Percentiles rank a stretch among this genome's conserved stretches.
Conservation (phyloP, 202 grass and related monocot species). For the Carex arenaria region DNA sequence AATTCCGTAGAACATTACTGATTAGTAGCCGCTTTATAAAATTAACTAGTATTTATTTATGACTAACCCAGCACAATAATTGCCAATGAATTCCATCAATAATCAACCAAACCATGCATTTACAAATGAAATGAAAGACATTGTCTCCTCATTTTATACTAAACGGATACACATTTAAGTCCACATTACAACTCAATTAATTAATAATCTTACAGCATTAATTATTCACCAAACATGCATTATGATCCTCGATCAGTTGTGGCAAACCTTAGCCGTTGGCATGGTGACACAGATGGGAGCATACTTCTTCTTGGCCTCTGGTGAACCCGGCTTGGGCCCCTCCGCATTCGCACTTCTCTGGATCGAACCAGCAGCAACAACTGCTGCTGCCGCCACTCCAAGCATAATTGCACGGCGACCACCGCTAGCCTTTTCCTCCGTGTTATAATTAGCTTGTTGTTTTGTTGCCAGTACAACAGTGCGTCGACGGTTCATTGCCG, state of each 20-base stretch:
- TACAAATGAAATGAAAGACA: conserved; percentile 12
- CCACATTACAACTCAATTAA: neutral
- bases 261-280: conserved; percentile 91
- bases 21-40: too few relatives aligned
- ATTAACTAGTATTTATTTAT: too few relatives aligned
- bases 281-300: conserved; percentile 79
- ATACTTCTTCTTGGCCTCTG: conserved; percentile 86
- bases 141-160: conserved; percentile 7
- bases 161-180: conserved; percentile 5
- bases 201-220: neutral
- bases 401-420: conserved; percentile 56
- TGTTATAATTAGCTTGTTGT: conserved; percentile 2
- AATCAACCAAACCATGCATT: neutral
- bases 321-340: conserved; percentile 43
- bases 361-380: conserved; percentile 37
- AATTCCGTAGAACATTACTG: too few relatives aligned
- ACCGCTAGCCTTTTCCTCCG: neutral
- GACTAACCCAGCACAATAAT: neutral
- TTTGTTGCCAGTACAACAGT: neutral
- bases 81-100: neutral
- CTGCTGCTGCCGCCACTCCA: conserved; percentile 32
- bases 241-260: neutral
- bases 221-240: neutral
- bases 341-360: conserved; percentile 27
- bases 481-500: neutral